phyloP scores from a whole-genome alignment of 1,139 yeast species.

The Pichia inconspicua region DNA sequence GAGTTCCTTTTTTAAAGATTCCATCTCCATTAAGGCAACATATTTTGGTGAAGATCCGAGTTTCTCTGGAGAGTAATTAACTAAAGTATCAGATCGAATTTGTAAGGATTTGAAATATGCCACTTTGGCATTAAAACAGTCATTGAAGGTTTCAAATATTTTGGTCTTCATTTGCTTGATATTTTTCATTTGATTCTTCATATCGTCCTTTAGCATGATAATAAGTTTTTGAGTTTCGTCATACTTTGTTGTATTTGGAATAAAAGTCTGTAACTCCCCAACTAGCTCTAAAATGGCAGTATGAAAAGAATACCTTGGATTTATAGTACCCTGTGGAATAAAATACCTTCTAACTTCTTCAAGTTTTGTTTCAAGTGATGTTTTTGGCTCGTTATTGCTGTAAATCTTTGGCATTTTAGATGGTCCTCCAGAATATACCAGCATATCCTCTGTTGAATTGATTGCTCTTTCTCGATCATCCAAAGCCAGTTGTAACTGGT shows the following conservation, averaged over 20 bases:
- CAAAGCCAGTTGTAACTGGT: constrained; percentile 48
- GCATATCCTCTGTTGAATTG: constrained; percentile 29
- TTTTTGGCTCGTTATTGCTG: neutral
- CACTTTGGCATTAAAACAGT: constrained; percentile 67
- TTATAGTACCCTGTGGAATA: constrained; percentile 28
- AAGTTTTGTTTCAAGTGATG: constrained; percentile 20
- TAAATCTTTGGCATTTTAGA: constrained; percentile 3
- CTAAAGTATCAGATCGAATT: constrained; percentile 73
- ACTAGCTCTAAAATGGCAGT: constrained; percentile 14
- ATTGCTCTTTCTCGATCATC: constrained; percentile 46
- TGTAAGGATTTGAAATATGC: constrained; percentile 81
- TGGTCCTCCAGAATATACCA: constrained; percentile 9
- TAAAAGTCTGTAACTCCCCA: constrained; percentile 5
- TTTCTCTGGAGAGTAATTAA: constrained; percentile 26
- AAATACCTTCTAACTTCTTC: constrained; percentile 29
- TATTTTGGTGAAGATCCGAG: constrained; percentile 16
- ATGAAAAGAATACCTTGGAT: constrained; percentile 20
- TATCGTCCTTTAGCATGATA: constrained; percentile 17
- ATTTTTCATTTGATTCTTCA: constrained; percentile 20
- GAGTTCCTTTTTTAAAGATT: constrained; percentile 11
- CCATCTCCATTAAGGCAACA: constrained; percentile 19
- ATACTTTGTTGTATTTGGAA: constrained; percentile 3
- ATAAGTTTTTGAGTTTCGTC: constrained; percentile 5
- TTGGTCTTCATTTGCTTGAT: constrained; percentile 27
- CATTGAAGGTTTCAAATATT: constrained; percentile 47